phyloP scores from a whole-genome alignment of 768 basidiomycete genomes.

The Butyriboletus loyo region DNA sequence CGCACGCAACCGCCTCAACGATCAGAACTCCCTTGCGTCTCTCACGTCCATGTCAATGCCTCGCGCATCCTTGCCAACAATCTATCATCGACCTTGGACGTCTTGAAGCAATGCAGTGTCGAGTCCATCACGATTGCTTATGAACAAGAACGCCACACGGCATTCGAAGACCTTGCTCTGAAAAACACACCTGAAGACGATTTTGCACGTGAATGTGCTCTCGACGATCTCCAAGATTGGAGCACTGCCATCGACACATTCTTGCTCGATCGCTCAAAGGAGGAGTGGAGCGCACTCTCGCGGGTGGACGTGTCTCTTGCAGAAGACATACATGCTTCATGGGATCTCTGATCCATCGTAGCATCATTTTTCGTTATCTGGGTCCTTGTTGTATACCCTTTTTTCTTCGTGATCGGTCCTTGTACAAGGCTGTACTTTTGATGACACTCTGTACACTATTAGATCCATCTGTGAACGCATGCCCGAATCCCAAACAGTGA shows the following conservation, averaged over 20 bases:
- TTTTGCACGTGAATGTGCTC: slow-evolving; percentile 28
- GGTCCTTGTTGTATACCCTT: not conserved
- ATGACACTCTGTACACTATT: not conserved
- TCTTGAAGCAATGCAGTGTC: slow-evolving; percentile 14
- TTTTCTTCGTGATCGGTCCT: not conserved
- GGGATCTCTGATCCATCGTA: slow-evolving; percentile 19
- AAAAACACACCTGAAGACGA: slow-evolving; percentile 17
- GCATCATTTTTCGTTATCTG: not conserved
- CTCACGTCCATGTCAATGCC: slow-evolving; percentile 26
- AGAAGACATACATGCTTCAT: slow-evolving; percentile 16
- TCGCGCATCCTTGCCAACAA: slow-evolving; percentile 23
- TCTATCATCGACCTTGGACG: slow-evolving; percentile 21
- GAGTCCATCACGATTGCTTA: slow-evolving; percentile 24
- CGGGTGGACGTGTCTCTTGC: slow-evolving; percentile 18
- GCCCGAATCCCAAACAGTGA: not conserved
- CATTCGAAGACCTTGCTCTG: not conserved
- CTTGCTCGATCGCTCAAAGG: slow-evolving; percentile 10
- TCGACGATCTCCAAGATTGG: slow-evolving; percentile 33
- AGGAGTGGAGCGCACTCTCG: slow-evolving; percentile 17
- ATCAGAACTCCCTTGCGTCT: slow-evolving; percentile 6
- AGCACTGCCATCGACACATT: slow-evolving; percentile 18
- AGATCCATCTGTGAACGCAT: not conserved
- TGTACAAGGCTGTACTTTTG: slow-evolving; percentile 3
- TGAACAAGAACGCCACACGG: slow-evolving; percentile 7
- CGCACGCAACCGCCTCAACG: not conserved